phyloP scores from a whole-genome alignment of 805 yeast species.

The Candida maltosa region DNA sequence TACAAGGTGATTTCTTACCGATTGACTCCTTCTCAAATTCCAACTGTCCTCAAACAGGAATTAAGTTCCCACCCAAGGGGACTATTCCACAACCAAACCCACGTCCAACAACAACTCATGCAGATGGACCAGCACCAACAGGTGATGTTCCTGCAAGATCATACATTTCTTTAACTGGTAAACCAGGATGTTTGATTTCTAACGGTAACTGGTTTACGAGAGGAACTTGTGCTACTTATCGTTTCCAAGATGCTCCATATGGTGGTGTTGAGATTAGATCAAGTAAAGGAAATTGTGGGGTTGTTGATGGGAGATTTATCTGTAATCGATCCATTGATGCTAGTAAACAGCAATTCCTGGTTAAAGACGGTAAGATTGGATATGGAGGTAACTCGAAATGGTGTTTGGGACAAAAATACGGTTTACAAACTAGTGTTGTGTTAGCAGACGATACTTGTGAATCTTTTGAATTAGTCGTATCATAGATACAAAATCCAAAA shows the following conservation, averaged over 20 bases:
- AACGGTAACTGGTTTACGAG: slow-evolving; percentile 80
- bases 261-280: slow-evolving; percentile 74
- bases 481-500: too few relatives aligned
- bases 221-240: slow-evolving; percentile 87
- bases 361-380: slow-evolving; percentile 42
- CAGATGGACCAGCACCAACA: slow-evolving; percentile 15
- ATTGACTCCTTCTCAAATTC: slow-evolving; percentile 56
- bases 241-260: slow-evolving; percentile 51
- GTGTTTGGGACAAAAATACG: slow-evolving; percentile 41
- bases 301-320: slow-evolving; percentile 21
- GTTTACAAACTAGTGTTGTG: slow-evolving; percentile 45
- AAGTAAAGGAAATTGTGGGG: slow-evolving; percentile 72
- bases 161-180: slow-evolving; percentile 45
- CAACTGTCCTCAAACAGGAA: slow-evolving; percentile 55
- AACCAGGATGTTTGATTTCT: slow-evolving; percentile 75
- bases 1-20: slow-evolving; percentile 56
- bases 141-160: slow-evolving; percentile 19
- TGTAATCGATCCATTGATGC: slow-evolving; percentile 17
- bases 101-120: slow-evolving; percentile 4
- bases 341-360: slow-evolving; percentile 48
- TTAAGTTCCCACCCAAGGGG: slow-evolving; percentile 68
- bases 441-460: slow-evolving; percentile 31
- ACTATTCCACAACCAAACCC: slow-evolving; percentile 7
- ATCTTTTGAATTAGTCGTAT: slow-evolving; percentile 3
- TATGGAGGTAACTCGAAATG: slow-evolving; percentile 64